Conservation (phyloP, 2,329 filamentous ascomycete genomes). For the Xenoacremonium recifei region DNA sequence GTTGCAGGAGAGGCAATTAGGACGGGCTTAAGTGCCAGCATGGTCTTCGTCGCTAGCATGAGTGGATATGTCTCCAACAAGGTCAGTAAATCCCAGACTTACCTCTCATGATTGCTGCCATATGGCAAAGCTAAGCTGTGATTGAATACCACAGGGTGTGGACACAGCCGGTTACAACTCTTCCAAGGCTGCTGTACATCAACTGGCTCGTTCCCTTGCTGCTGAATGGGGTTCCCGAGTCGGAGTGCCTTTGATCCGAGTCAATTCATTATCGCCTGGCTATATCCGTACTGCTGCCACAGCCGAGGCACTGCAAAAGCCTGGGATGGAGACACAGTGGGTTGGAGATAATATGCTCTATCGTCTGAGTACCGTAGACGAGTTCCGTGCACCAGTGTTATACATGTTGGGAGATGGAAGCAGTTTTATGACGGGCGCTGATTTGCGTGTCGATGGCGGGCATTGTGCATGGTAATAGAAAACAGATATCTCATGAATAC, state of each 20-base stretch:
- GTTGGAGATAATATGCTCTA: constrained; percentile 32
- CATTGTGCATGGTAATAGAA: constrained; percentile 36
- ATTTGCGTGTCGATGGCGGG: constrained; percentile 38
- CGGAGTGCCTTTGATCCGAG: constrained; percentile 43
- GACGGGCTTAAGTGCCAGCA: constrained; percentile 37
- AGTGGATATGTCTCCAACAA: constrained; percentile 39
- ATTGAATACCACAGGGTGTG: constrained; percentile 34
- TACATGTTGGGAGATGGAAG: constrained; percentile 36
- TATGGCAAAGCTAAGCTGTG: background rate
- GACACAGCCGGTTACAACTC: constrained; percentile 48
- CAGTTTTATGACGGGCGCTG: constrained; percentile 38
- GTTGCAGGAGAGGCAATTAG: constrained; percentile 46
- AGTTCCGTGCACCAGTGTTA: constrained; percentile 34
- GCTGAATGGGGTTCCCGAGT: constrained; percentile 49
- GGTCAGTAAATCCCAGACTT: constrained; percentile 31
- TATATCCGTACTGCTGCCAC: constrained; percentile 48
- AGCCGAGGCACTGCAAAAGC: constrained; percentile 27
- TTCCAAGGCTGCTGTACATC: constrained; percentile 53
- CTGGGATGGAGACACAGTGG: constrained; percentile 28
- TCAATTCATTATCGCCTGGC: constrained; percentile 39
- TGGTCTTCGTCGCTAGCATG: constrained; percentile 51
- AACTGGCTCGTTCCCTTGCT: constrained; percentile 48
- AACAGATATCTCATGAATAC: no score
- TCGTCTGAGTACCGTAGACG: constrained; percentile 30
- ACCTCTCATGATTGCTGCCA: no score